Evolutionary conservation across 257 asterid genomes (phyloP).

Genomic region (Penstemon newberryi): DNA sequence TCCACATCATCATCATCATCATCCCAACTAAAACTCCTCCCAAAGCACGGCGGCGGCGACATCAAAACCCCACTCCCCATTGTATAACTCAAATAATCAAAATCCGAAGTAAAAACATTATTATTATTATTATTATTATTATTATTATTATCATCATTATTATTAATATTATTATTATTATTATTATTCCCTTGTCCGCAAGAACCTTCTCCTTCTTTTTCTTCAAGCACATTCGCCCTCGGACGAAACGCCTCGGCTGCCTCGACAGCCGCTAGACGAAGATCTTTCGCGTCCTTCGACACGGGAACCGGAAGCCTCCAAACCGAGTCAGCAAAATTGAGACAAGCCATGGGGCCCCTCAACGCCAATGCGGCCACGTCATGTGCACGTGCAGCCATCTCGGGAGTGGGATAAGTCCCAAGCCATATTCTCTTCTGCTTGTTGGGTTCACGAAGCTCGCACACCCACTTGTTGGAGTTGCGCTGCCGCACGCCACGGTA

Average conservation of each 20-base stretch:
- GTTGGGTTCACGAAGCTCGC: constrained; percentile 61
- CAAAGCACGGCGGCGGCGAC: constrained; percentile 57
- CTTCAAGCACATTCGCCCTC: not conserved
- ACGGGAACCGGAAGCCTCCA: constrained; percentile 50
- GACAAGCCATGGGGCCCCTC: constrained; percentile 49
- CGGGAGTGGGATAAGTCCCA: constrained; percentile 72
- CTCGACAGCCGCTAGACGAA: constrained; percentile 50
- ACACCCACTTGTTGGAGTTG: constrained; percentile 48
- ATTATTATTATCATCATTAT: no score
- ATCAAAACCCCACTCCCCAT: constrained; percentile 47
- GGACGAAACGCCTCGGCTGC: constrained; percentile 56
- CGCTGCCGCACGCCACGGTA: constrained; percentile 54
- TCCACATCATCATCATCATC: constrained; percentile 36
- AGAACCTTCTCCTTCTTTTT: not conserved
- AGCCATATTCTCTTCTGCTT: constrained; percentile 70
- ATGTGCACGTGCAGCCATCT: constrained; percentile 87
- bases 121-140: no score
- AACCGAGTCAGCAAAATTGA: constrained; percentile 76
- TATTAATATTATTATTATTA: not conserved
- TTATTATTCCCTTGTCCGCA: not conserved
- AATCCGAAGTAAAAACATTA: no score
- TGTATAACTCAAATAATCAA: no score
- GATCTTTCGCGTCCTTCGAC: constrained; percentile 47
- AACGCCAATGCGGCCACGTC: constrained; percentile 82
- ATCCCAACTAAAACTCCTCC: constrained; percentile 39